Conservation (phyloP, 305 asterid species). For the Nicotiana rustica region DNA sequence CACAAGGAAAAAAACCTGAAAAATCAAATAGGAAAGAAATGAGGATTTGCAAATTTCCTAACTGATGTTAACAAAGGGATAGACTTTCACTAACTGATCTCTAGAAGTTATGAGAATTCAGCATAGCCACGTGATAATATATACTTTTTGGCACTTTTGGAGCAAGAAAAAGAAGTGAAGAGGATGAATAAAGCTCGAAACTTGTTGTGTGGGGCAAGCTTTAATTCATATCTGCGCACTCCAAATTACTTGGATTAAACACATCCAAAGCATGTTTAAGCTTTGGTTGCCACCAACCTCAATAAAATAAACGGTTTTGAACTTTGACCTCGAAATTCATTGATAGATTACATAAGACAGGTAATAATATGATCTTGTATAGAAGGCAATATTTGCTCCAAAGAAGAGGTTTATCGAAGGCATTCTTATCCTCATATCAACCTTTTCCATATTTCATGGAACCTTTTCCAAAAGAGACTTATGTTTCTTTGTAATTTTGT, state of each 20-base stretch:
- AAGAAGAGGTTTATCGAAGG: not conserved
- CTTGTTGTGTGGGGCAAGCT: not conserved
- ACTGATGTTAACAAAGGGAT: slow-evolving; percentile 3
- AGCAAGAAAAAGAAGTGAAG: slow-evolving; percentile 14
- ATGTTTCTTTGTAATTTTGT: not conserved
- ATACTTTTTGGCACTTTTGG: slow-evolving; percentile 12
- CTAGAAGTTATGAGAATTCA: not conserved
- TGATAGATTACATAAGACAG: not conserved
- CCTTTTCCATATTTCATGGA: not conserved
- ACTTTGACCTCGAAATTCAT: not conserved
- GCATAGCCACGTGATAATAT: not conserved
- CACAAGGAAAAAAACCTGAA: slow-evolving; percentile 85
- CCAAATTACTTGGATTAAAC: not conserved
- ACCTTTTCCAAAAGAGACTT: not conserved
- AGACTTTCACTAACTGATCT: slow-evolving; percentile 13
- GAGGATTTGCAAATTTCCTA: slow-evolving; percentile 33
- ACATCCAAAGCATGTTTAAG: not conserved
- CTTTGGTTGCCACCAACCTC: not conserved
- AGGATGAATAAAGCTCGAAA: not conserved
- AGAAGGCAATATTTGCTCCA: not conserved
- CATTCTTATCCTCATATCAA: slow-evolving; percentile 21
- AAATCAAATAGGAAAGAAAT: slow-evolving; percentile 32
- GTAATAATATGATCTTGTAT: not conserved
- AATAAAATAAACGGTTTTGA: slow-evolving; percentile 1
- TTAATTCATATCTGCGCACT: not conserved